phyloP scores from a whole-genome alignment of 2,329 filamentous ascomycete species.

The Aaosphaeria arxii region DNA sequence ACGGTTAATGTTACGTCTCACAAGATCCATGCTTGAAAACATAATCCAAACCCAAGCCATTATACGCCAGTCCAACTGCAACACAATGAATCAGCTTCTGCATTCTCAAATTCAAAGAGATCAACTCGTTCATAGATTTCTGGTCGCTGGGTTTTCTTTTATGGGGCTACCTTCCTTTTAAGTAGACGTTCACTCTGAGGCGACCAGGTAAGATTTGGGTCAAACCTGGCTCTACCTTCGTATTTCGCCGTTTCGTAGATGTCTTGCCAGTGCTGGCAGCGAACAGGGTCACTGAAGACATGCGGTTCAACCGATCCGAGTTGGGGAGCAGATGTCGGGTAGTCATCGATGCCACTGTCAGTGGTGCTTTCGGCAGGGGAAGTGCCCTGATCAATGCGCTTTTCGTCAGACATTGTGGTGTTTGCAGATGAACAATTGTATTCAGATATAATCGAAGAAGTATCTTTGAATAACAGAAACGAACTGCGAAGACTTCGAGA shows the following conservation, averaged over 20 bases:
- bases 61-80: slow-evolving; percentile 24
- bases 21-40: slow-evolving; percentile 48
- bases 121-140: neutral
- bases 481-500: neutral
- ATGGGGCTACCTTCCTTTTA: slow-evolving; percentile 40
- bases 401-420: neutral
- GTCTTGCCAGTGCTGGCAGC: slow-evolving; percentile 20
- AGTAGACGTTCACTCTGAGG: slow-evolving; percentile 46
- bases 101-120: neutral
- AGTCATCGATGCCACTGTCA: neutral
- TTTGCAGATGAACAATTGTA: neutral
- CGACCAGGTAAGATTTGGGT: slow-evolving; percentile 46
- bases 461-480: neutral
- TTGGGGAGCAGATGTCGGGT: neutral
- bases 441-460: neutral
- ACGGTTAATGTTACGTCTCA: slow-evolving; percentile 48
- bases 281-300: slow-evolving; percentile 19
- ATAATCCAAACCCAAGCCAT: slow-evolving; percentile 44
- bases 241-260: slow-evolving; percentile 29
- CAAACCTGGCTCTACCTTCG: slow-evolving; percentile 46
- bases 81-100: neutral
- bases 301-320: slow-evolving; percentile 15
- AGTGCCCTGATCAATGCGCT: neutral
- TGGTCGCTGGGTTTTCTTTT: slow-evolving; percentile 5
- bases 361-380: neutral